Percentiles rank a stretch among this genome's conserved stretches.
phyloP scores from a whole-genome alignment of 345 rosid genomes.

The Crucihimalaya himalaica region DNA sequence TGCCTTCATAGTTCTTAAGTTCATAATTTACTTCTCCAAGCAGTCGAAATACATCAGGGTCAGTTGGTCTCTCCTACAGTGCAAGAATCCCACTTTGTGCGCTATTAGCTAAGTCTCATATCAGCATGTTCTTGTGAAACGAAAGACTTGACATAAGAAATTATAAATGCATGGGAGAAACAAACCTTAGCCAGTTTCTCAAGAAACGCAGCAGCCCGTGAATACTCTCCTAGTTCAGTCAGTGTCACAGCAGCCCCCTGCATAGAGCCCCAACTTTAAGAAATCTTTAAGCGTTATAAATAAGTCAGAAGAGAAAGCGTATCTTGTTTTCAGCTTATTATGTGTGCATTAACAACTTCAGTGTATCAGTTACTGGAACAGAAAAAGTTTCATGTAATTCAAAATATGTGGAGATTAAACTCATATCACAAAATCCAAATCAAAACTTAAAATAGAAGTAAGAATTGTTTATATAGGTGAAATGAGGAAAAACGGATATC shows the following conservation, averaged over 20 bases:
- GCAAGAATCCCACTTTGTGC: conserved; percentile 27
- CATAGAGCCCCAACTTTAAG: conserved; percentile 42
- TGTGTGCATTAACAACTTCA: too few species aligned
- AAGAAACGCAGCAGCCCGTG: conserved; percentile 63
- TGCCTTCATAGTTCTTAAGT: conserved; percentile 88
- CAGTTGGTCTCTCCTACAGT: conserved; percentile 72
- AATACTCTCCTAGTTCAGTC: conserved; percentile 80
- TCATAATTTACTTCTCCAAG: conserved; percentile 91
- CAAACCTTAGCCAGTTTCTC: conserved; percentile 84
- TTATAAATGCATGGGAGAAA: not conserved
- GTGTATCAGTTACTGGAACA: not conserved
- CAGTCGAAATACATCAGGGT: conserved; percentile 83
- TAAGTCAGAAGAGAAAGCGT: conserved; percentile 18
- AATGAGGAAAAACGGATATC: not conserved
- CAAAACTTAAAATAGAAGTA: not conserved
- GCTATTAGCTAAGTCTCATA: conserved; percentile 31
- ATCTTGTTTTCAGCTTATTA: conserved; percentile 9
- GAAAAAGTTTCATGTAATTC: not conserved
- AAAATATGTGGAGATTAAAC: not conserved
- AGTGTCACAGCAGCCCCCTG: conserved; percentile 93
- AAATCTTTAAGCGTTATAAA: conserved; percentile 16
- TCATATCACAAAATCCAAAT: not conserved
- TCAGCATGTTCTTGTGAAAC: conserved; percentile 12
- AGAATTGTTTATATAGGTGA: not conserved
- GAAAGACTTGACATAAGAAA: conserved; percentile 23